Evolutionary conservation across 2,329 filamentous ascomycete species (phyloP), one percentile per base, ranked within the genome.

Genomic region (Colletotrichum eremochloae): DNA sequence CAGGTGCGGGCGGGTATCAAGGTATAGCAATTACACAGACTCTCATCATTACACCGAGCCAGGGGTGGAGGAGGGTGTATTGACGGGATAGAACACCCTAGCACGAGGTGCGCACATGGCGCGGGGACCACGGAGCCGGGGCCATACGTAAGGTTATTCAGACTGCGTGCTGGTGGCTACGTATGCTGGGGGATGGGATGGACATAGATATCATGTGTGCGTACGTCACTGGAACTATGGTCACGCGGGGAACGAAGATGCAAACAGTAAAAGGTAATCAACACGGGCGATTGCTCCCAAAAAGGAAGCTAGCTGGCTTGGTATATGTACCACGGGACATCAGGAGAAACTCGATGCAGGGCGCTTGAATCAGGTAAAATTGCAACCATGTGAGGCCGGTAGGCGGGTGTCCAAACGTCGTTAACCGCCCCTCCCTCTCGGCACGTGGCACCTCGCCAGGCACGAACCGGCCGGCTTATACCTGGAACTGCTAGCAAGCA

Each of bases 111-210:
- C n/a, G 46, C 44, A 29, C n/a, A 33, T 46, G 31, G 14, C 68
- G 24, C 68, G 57, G 64, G 64, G 64, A 40, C 52, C 11, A 46
- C 68, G 64, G 64, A 57, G 68, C 68, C 57, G 64, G 56, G 12
- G 14, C 14, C 29, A 53, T 1, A 4, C 44, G 18, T n/a, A n/a
- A 46, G 18, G 7, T n/a, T 46, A 20, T 46, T n/a, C 7, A n/a
- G 44, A 46, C 42, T 44, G 42, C 15, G 5, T 2, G 40, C 40
- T 6, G 14, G 40, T 14, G 40, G 14, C 1, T 6, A 40, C 9
- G 9, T 12, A 11, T 40, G 9, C 11, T 40, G 11, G 9, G 36
- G 20, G 36, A 38, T 60, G 53, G 58, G 24, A 24, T 24, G 24
- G 24, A 24, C 24, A 24, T 24, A 24, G 24, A 24, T 24, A 24